Base-by-base conservation (phyloP, 495 filamentous ascomycete species). In the Beverwykella pulmonaria region DNA sequence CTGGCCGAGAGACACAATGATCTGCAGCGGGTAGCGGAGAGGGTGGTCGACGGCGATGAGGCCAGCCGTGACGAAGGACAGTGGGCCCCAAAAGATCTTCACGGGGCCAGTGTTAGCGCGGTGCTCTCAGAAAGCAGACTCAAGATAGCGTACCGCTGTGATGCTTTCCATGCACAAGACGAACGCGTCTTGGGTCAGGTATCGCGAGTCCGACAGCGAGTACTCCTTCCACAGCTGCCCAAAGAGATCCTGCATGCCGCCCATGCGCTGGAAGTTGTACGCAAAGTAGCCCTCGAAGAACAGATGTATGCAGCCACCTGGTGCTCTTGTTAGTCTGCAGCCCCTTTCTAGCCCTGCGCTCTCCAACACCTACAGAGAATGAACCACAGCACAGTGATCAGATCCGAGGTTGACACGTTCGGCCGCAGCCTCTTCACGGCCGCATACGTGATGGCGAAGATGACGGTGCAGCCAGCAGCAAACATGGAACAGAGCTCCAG, bases 221-320 rank as follows among this genome's bases (percentile, higher is more conserved):
- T 95, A 95, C 73, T 95, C 91, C 71, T 94, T 95, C 91, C 91
- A 95, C 36, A 94, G 76, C 76, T 94, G 90, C 0, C 88, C 88
- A 46, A 92, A 86, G 0, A 92, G 71, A 65, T 87, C 83, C 74
- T 86, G 84, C 50, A 77, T 78, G 12, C 79, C 76, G 2, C 78
- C 84, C 82, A 90, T 86, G 32, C 73, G 78, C 22, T 78, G 76
- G 78, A 88, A 87, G 73, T 92, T 86, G 63, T 84, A 73, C 69
- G 88, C 83, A 69, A 88, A 93, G 75, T 92, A 93, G n/a, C 91
- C 85, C 79, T 95, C 91, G 71, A 95, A 93, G 72, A 92, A 86
- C 53, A 89, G 83, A 74, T 95, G 91, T 20, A 93, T 81, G 49
- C 71, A 81, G 20, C 87, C 87, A 55, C 79, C 88, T 92, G 36